phyloP scores from a whole-genome alignment of 768 basidiomycete species.

The Tricholoma matsutake region DNA sequence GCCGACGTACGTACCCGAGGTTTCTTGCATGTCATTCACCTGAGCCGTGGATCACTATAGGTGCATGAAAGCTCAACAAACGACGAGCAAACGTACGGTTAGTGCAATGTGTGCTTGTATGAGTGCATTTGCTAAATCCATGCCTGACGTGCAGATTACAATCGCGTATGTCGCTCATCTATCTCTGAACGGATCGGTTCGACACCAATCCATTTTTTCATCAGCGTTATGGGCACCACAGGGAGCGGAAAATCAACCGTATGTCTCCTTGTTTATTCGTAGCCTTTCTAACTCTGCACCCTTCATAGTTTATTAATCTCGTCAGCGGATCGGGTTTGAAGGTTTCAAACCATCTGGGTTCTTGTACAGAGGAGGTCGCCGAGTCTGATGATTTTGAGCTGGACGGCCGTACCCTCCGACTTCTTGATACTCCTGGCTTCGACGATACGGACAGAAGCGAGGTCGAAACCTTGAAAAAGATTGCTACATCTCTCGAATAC shows the following conservation, averaged over 20 bases:
- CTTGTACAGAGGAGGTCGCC: conserved; percentile 11
- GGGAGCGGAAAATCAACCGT: conserved; percentile 11
- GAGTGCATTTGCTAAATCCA: neutral
- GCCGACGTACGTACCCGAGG: neutral
- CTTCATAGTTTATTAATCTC: conserved; percentile 13
- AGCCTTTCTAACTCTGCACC: neutral
- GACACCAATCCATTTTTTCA: neutral
- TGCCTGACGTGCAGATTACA: neutral
- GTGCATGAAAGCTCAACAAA: neutral
- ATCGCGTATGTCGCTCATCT: neutral
- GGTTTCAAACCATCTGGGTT: conserved; percentile 5
- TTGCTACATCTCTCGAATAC: conserved; percentile 9
- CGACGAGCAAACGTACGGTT: neutral
- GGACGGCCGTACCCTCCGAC: neutral
- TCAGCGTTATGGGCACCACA: conserved; percentile 10
- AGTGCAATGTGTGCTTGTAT: neutral
- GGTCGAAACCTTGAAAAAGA: conserved; percentile 7
- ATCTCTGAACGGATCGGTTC: neutral
- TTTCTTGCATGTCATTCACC: neutral
- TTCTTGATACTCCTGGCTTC: conserved; percentile 20
- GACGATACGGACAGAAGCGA: conserved; percentile 7
- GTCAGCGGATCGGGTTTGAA: conserved; percentile 5
- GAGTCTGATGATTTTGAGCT: conserved; percentile 1
- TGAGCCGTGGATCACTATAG: neutral
- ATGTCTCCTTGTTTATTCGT: neutral